phyloP scores from a whole-genome alignment of 345 rosid species.

The Euphorbia peplus region DNA sequence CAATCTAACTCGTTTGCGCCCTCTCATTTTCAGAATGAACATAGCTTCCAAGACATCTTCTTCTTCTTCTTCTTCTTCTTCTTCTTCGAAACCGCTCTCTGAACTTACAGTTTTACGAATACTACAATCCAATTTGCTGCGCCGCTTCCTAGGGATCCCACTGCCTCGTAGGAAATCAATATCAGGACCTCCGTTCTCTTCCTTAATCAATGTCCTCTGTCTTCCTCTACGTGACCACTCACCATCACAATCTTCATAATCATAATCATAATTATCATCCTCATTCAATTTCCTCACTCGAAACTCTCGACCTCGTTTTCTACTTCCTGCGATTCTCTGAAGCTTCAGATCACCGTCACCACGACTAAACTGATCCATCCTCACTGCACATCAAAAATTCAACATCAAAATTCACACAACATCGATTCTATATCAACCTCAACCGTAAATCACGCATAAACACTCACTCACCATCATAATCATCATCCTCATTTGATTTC shows the following conservation, averaged over 20 bases:
- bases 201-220: background rate
- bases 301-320: constrained; percentile 16
- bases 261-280: no score
- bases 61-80: constrained; percentile 1
- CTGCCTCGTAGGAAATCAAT: constrained; percentile 9
- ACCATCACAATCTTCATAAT: background rate
- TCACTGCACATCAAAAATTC: no score
- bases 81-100: constrained; percentile 27
- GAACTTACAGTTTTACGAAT: constrained; percentile 9
- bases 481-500: no score
- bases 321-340: constrained; percentile 15
- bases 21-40: constrained; percentile 25
- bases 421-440: no score
- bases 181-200: background rate
- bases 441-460: no score
- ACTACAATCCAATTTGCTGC: constrained; percentile 13
- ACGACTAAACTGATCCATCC: background rate
- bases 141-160: constrained; percentile 22
- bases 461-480: no score
- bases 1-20: constrained; percentile 13
- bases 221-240: background rate
- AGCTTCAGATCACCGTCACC: constrained; percentile 4
- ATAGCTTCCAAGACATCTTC: no score
- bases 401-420: no score
- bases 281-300: background rate